Evolutionary conservation across 2,329 filamentous ascomycete genomes (phyloP), one percentile per base, ranked within the genome.

Genomic region (Microthyrium microscopicum): DNA sequence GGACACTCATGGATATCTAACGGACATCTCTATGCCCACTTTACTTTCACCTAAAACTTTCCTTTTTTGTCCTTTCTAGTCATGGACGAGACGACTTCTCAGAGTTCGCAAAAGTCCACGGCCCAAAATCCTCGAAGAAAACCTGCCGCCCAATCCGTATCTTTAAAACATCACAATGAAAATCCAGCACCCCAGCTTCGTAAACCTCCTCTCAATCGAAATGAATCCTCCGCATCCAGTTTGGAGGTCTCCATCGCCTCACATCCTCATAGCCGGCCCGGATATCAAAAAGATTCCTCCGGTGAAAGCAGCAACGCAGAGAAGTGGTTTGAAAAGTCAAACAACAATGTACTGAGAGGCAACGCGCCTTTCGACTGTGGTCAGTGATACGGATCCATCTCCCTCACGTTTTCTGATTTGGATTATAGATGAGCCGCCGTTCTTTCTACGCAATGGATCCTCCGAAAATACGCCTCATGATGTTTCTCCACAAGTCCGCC

Each of bases 281-380:
- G 27, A 39, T 21, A 41, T 44, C 39, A 40, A 34, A 34, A 31
- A 53, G 47, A 56, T 56, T 41, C 58, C 39, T 64, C 61, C 1
- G 59, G 58, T 12, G 61, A 64, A 45, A 64, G 60, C 46, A 64
- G 61, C 42, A 62, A 64, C 40, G 60, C 59, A 2, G 60, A 62
- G 15, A 56, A 55, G 29, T 67, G 63, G 63, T 67, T 66, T 33
- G 60, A 66, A 29, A 56, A 53, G 26, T 61, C 56, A 24, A 67
- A 67, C 50, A 61, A 62, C 44, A 54, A 61, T 20, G 56, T 59
- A 11, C 44, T 44, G 13, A 54, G 54, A 31, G 48, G 50, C 35
- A 50, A 46, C 34, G 37, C 51, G 2, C 45, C 51, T 0, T 57
- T 59, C 30, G 44, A 49, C 33, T 60, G 64, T 43, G 58, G 60